Evolutionary conservation across 345 rosid species (phyloP), one percentile per base, ranked within the genome.

Genomic region (Cochlearia excelsa): DNA sequence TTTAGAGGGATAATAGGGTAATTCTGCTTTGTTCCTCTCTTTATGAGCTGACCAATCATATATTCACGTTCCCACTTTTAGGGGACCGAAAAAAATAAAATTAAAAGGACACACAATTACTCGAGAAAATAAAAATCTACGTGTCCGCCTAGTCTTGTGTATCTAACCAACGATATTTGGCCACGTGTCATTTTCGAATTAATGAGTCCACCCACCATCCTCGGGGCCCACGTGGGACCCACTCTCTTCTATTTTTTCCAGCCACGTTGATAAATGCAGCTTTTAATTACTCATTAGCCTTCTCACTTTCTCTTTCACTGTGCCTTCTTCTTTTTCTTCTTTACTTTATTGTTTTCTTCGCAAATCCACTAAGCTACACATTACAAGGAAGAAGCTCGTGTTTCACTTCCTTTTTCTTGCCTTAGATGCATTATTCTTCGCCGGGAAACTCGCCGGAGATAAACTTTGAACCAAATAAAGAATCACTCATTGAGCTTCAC

Each of bases 201-300:
- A 62, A 69, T 62, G 74, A 69, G 23, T 56, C 54, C 64, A 63
- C 59, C 74, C 48, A 63, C 69, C 43, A 56, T 49, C 59, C 43
- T 63, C 65, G 59, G 74, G 74, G 54, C 74, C 74, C 69, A 70
- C 59, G 48, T 6, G 65, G 71, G 65, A 38, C 51, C 71, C 71
- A 67, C 63, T 6, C 11, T 62, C 52, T 39, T 69, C 57, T 16
- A 16, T 16, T 16, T 33, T 69, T 63, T 61, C 30, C 73, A 69
- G 58, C 74, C 61, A 16, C 74, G 68, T 62, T 63, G 68, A 69
- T 63, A 63, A 63, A 70, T 51, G 63, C 74, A 53, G 67, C 62
- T 62, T 69, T 69, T 62, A 61, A 62, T 61, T 61, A 59, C 66
- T 30, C 59, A 35, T 6, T 4, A 37, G 7, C 44, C 65, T 38